Evolutionary conservation across 2,329 filamentous ascomycete species (phyloP), one percentile per base, ranked within the genome.

Genomic region (Penicillium sp.): DNA sequence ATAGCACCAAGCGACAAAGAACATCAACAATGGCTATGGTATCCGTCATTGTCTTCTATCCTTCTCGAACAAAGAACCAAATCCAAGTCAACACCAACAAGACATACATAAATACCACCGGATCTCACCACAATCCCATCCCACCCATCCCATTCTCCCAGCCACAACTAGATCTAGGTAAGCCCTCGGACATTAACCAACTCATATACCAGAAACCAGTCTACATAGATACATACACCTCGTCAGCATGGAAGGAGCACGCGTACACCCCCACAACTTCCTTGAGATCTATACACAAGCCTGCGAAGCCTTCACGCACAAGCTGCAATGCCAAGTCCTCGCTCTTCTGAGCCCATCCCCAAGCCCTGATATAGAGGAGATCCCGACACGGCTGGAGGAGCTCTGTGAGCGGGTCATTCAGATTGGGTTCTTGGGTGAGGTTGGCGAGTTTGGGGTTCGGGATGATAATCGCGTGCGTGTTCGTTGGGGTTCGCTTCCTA

Each of bases 311-410:
- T 55, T 55, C 37, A 37, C 45, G 2, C 52, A 43, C 24, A 55
- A 55, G 34, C 45, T 55, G 2, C 29, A 55, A 16, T 50, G 45
- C 31, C 52, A 55, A 13, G 29, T 55, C 4, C 50, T 37, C n/a
- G 37, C 16, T 7, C 31, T 50, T 3, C 13, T 42, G 2, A 37
- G 37, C n/a, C 6, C 8, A 16, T 16, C 31, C 4, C 45, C 52
- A 1, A 50, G 29, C 13, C 45, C 37, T 2, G 52, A 55, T 16
- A 29, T 29, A n/a, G n/a, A 55, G 18, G 8, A 18, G 3, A 29
- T 55, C 13, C 11, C 14, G 4, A 42, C 39, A 16, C 31, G 52
- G 5, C 38, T 55, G 14, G 45, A 31, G 8, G 52, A 55, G 31
- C 45, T 55, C 3, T 10, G 29, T 16, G 45, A 50, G n/a, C 20